These are phyloP conservation scores for Leccinellum albellum DNA, from an alignment of 768 basidiomycete genomes.

Conservation along the genomic window DNA sequence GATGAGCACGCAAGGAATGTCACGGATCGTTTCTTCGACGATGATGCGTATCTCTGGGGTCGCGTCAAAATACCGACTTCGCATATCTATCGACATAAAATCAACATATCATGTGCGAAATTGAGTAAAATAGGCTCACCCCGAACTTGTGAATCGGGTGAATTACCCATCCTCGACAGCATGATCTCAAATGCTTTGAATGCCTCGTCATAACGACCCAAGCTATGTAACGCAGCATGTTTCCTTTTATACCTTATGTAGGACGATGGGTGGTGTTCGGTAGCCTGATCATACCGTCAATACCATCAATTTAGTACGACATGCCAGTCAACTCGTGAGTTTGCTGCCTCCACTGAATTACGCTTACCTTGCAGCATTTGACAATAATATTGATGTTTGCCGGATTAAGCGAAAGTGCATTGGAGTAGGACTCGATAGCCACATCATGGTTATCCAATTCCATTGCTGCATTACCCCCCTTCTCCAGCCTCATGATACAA, in stretches of 20 bases:
- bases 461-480: not conserved
- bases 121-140: not conserved
- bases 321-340: too few species aligned
- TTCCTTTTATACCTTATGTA: not conserved
- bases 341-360: not conserved
- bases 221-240: too few species aligned
- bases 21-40: not conserved
- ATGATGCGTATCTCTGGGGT: fast-evolving
- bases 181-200: not conserved
- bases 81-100: not conserved
- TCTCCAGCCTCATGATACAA: not conserved
- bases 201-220: not conserved
- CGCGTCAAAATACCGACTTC: not conserved
- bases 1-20: not conserved
- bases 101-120: not conserved
- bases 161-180: not conserved
- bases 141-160: not conserved
- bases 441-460: not conserved
- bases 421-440: not conserved
- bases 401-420: not conserved
- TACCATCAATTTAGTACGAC: too few species aligned
- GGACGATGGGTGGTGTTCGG: too few species aligned
- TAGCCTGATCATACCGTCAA: too few species aligned
- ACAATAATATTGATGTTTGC: not conserved
- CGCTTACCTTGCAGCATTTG: not conserved